Evolutionary conservation across 2,329 filamentous ascomycete genomes (phyloP).

Genomic region (Sclerotinia subarctica): DNA sequence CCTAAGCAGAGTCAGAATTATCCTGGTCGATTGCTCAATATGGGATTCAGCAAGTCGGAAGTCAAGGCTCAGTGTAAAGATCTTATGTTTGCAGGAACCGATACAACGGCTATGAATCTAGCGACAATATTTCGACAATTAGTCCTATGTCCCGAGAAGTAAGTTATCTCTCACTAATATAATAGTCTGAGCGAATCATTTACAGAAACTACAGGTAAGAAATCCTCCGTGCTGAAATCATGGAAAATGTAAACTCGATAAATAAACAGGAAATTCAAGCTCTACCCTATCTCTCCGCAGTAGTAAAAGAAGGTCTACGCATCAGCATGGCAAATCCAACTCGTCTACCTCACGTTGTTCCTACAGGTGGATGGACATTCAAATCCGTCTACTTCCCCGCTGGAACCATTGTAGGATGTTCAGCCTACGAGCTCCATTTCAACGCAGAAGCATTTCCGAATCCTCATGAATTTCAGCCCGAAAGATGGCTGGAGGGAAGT

Average conservation of each 20-base stretch:
- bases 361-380: conserved; percentile 34
- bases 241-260: conserved; percentile 27
- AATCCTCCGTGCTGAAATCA: conserved; percentile 40
- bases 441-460: conserved; percentile 45
- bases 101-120: conserved; percentile 51
- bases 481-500: conserved; percentile 45
- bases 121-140: conserved; percentile 48
- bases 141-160: conserved; percentile 44
- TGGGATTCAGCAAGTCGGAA: conserved; percentile 45
- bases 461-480: conserved; percentile 45
- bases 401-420: conserved; percentile 46
- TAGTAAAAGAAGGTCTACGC: conserved; percentile 50
- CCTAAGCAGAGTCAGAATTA: conserved; percentile 44
- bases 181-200: not conserved
- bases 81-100: conserved; percentile 53
- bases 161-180: conserved; percentile 21
- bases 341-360: conserved; percentile 48
- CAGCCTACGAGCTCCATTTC: conserved; percentile 47
- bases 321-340: conserved; percentile 52
- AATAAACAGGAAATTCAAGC: conserved; percentile 37
- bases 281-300: conserved; percentile 47
- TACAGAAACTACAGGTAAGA: conserved; percentile 34
- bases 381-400: conserved; percentile 41
- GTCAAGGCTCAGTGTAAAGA: conserved; percentile 52
- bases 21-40: conserved; percentile 46